Evolutionary conservation across 73 alveolate species (phyloP).

Genomic region (Paramecium octaurelia): DNA sequence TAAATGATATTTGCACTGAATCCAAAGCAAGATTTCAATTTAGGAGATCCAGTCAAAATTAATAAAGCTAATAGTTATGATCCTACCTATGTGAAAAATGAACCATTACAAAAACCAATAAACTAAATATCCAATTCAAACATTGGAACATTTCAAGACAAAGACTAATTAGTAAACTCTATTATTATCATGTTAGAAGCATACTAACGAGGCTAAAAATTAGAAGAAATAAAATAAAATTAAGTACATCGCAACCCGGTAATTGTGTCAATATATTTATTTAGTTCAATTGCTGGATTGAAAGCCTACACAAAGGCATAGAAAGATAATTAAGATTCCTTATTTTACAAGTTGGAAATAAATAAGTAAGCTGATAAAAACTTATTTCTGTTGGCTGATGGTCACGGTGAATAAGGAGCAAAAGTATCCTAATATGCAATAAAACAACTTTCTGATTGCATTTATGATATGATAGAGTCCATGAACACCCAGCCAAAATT

Average conservation of each 20-base stretch:
- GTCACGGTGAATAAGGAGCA: neutral
- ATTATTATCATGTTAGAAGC: neutral
- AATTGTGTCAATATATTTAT: neutral
- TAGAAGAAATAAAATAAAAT: neutral
- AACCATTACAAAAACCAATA: neutral
- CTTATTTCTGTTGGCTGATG: neutral
- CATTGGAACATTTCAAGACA: neutral
- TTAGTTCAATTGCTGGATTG: neutral
- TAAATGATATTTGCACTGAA: neutral
- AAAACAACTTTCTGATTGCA: neutral
- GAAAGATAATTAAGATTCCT: neutral
- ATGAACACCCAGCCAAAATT: neutral
- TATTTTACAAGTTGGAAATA: neutral
- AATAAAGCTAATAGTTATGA: neutral
- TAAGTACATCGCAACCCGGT: neutral
- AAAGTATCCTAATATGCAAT: neutral
- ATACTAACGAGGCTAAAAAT: neutral
- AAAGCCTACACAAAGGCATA: neutral
- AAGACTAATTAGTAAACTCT: neutral
- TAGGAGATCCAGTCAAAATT: neutral
- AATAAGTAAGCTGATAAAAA: neutral
- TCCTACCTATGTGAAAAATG: neutral
- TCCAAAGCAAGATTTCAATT: neutral
- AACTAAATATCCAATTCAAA: neutral
- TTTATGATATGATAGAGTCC: neutral